These are phyloP conservation scores for Volutella citrinella DNA, from an alignment of 2,329 filamentous ascomycete genomes.

Conservation along the genomic window DNA sequence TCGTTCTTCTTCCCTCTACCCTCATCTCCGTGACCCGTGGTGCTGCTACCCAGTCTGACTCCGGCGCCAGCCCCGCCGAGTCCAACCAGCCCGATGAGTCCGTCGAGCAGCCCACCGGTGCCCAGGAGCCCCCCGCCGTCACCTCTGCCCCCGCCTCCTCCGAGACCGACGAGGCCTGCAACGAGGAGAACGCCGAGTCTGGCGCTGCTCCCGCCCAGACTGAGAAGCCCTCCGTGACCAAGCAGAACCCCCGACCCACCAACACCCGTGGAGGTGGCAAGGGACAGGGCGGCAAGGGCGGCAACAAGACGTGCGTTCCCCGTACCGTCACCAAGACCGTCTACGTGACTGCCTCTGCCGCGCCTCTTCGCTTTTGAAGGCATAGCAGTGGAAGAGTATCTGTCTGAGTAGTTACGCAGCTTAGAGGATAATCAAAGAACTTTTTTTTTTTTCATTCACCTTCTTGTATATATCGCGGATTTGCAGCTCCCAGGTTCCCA, in stretches of 20 bases:
- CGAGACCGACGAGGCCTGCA: slow-evolving; percentile 3
- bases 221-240: slow-evolving; percentile 1
- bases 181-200: background rate
- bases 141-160: slow-evolving; percentile 8
- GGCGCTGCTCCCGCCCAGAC: slow-evolving; percentile 5
- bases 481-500: no score
- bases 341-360: slow-evolving; percentile 22
- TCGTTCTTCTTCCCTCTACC: no score
- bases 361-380: no score
- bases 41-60: background rate
- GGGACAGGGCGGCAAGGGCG: slow-evolving; percentile 6
- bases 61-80: background rate
- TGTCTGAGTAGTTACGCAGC: no score
- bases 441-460: no score
- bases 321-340: slow-evolving; percentile 20
- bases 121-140: slow-evolving; percentile 2
- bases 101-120: slow-evolving; percentile 10
- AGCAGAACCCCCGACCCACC: no score
- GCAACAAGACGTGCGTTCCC: slow-evolving; percentile 9
- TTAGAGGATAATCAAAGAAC: no score
- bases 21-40: no score
- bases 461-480: no score
- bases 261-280: background rate
- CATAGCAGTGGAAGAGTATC: background rate
- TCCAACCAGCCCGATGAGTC: slow-evolving; percentile 8